phyloP scores from a whole-genome alignment of 306 rosid species.

The Sicyos edulis region DNA sequence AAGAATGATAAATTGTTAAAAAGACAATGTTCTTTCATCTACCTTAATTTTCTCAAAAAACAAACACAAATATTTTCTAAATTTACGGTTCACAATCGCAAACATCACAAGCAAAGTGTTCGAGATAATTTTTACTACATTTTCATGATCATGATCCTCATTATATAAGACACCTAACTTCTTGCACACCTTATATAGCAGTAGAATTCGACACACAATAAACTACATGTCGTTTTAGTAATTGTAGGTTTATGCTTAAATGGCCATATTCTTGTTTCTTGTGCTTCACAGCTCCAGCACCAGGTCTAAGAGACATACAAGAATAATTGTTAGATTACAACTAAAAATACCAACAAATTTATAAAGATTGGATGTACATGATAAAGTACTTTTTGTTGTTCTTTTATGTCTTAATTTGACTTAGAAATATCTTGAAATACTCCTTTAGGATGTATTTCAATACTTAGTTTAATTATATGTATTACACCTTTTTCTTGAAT shows the following conservation, averaged over 20 bases:
- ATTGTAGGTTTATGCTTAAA: background rate
- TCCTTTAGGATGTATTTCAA: background rate
- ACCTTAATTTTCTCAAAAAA: background rate
- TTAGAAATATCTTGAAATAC: background rate
- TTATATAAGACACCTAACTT: no score
- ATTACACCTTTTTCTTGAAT: background rate
- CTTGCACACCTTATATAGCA: no score
- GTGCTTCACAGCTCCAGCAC: conserved; percentile 18
- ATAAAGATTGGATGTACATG: background rate
- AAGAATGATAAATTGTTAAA: no score
- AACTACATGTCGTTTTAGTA: background rate
- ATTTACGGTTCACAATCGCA: background rate
- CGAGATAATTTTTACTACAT: conserved; percentile 4
- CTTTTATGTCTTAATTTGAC: background rate
- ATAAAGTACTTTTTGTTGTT: background rate
- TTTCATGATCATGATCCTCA: background rate
- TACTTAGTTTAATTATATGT: background rate
- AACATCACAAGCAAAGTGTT: background rate
- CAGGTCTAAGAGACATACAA: conserved; percentile 11
- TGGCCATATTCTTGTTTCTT: conserved; percentile 1
- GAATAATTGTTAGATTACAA: background rate
- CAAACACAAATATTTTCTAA: background rate
- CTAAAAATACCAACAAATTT: no score
- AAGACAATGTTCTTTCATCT: background rate
- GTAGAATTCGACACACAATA: no score